A percentile compares a stretch with the other conserved stretches of the same genome.
phyloP scores from a whole-genome alignment of 2,329 filamentous ascomycete genomes.

The Cytospora piceae region DNA sequence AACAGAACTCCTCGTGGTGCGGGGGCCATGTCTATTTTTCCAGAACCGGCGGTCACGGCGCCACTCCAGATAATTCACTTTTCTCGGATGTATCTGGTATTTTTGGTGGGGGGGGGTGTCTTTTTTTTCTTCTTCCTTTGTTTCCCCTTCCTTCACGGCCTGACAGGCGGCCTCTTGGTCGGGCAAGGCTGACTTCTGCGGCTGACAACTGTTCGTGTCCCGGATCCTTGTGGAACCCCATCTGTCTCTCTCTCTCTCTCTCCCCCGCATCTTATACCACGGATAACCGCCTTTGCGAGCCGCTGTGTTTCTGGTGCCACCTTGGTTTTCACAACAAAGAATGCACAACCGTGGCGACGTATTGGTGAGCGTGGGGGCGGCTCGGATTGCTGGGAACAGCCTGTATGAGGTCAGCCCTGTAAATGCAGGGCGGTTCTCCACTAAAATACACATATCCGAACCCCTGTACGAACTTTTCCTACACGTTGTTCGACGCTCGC shows the following conservation, averaged over 20 bases:
- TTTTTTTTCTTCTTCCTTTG: neutral
- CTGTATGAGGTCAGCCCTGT: neutral
- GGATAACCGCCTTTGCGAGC: neutral
- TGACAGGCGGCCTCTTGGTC: neutral
- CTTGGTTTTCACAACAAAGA: neutral
- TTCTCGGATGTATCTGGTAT: neutral
- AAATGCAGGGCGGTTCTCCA: constrained; percentile 1
- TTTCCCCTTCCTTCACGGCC: neutral
- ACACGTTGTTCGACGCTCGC: neutral
- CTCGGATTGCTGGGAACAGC: neutral
- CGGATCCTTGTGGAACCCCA: neutral
- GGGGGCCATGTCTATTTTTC: neutral
- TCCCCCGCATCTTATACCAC: neutral
- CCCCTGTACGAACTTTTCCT: neutral
- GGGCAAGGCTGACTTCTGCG: constrained; percentile 1
- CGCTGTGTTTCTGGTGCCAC: neutral
- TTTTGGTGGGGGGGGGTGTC: too few species aligned
- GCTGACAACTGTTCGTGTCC: constrained; percentile 1
- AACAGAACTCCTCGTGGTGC: neutral
- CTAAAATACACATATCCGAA: neutral
- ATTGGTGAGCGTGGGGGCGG: neutral
- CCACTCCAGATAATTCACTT: neutral
- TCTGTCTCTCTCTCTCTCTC: too few species aligned
- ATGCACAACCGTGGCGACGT: neutral
- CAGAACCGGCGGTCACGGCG: neutral